Conservation (phyloP, 2,329 filamentous ascomycete species). For the Paramyrothecium roridum region DNA sequence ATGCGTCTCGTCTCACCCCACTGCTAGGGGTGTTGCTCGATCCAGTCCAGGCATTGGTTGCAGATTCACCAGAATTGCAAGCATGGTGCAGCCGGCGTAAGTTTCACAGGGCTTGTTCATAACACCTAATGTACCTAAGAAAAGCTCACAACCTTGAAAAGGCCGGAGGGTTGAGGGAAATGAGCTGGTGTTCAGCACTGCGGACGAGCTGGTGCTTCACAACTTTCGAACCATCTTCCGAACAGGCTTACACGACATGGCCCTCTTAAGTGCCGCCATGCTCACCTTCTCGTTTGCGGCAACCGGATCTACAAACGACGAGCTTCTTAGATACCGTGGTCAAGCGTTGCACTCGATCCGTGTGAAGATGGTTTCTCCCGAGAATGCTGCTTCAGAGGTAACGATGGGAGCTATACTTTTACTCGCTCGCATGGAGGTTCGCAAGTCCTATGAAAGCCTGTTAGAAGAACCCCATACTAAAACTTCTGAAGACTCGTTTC, state of each 20-base stretch:
- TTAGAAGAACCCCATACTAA: constrained; percentile 5
- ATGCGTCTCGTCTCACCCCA: rapidly evolving
- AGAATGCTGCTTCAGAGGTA: constrained; percentile 25
- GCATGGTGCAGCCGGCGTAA: no score
- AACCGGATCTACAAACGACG: constrained; percentile 19
- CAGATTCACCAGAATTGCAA: no score
- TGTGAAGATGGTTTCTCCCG: constrained; percentile 23
- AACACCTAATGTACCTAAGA: background rate
- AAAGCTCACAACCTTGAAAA: background rate
- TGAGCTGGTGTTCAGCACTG: constrained; percentile 33
- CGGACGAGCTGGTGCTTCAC: constrained; percentile 31
- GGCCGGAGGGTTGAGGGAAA: constrained; percentile 19
- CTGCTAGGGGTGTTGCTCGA: no score
- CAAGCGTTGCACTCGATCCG: constrained; percentile 28
- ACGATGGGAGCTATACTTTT: constrained; percentile 39
- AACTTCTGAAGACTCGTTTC: constrained; percentile 27
- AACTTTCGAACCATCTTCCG: constrained; percentile 32
- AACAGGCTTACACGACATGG: constrained; percentile 26
- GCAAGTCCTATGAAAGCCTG: constrained; percentile 5
- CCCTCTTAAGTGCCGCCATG: constrained; percentile 35
- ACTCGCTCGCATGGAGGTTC: constrained; percentile 37
- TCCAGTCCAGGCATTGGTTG: no score
- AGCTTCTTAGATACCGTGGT: constrained; percentile 32
- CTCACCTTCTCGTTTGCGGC: constrained; percentile 31
- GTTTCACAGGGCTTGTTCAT: background rate